phyloP scores from a whole-genome alignment of 331 rosid genomes.

The Erythrophleum ivorense region DNA sequence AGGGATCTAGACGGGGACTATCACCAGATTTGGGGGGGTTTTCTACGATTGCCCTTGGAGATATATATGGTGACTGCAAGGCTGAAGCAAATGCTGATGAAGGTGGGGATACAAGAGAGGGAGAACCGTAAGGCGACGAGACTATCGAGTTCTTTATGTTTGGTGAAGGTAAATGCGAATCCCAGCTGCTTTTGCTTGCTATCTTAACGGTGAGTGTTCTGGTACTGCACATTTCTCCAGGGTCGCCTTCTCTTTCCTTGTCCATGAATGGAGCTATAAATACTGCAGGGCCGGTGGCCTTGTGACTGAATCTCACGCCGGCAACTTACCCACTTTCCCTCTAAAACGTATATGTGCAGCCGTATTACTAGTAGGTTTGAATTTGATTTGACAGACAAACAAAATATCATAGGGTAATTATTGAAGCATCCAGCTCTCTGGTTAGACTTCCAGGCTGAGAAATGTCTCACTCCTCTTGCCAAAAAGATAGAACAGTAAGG shows the following conservation, averaged over 20 bases:
- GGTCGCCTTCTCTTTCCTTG: conserved; percentile 34
- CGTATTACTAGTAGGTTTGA: too few species aligned
- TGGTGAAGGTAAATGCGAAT: conserved; percentile 55
- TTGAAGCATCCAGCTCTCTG: too few species aligned
- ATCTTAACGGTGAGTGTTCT: conserved; percentile 61
- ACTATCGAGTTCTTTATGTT: conserved; percentile 54
- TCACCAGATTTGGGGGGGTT: conserved; percentile 29
- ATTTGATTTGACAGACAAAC: neutral
- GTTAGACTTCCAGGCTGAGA: neutral
- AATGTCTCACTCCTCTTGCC: neutral
- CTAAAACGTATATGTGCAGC: neutral
- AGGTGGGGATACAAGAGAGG: conserved; percentile 71
- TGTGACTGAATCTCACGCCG: conserved; percentile 27
- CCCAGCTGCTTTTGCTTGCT: conserved; percentile 38
- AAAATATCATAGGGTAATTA: neutral
- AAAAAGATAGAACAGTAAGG: conserved; percentile 18
- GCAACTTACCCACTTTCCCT: neutral
- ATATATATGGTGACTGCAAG: conserved; percentile 83
- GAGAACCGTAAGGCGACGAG: conserved; percentile 71
- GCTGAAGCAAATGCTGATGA: conserved; percentile 96
- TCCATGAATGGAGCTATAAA: conserved; percentile 45
- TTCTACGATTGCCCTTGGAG: conserved; percentile 70
- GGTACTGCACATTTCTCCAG: conserved; percentile 39
- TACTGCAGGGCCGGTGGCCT: conserved; percentile 17
- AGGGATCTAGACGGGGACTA: neutral